These are phyloP conservation scores for Globisporangium cylindrosporum DNA, from an alignment of 352 stramenopile species.

Conservation along the genomic window DNA sequence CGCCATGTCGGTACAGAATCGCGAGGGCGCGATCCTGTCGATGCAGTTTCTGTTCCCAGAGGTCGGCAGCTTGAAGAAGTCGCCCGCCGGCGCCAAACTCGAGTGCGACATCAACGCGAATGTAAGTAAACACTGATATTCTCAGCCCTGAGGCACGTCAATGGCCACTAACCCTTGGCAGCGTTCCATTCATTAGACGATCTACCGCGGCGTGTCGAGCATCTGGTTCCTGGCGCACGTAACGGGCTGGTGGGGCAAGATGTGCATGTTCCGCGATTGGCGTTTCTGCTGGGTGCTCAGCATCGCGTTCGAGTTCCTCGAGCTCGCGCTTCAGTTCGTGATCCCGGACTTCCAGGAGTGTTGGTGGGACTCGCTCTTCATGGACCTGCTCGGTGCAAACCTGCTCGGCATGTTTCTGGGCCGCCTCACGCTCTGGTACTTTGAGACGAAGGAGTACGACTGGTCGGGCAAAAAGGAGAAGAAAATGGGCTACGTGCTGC, in stretches of 20 bases:
- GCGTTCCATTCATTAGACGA: slow-evolving; percentile 21
- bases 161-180: background rate
- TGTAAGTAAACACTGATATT: slow-evolving; percentile 17
- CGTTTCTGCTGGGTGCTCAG: slow-evolving; percentile 90
- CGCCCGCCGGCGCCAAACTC: slow-evolving; percentile 23
- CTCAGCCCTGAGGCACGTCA: background rate
- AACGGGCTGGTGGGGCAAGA: slow-evolving; percentile 90
- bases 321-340: slow-evolving; percentile 87
- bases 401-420: slow-evolving; percentile 87
- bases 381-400: slow-evolving; percentile 91
- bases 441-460: slow-evolving; percentile 89
- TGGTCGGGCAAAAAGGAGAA: slow-evolving; percentile 81
- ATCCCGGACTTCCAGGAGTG: slow-evolving; percentile 94
- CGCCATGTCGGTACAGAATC: slow-evolving; percentile 68
- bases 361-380: slow-evolving; percentile 93
- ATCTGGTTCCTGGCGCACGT: slow-evolving; percentile 88
- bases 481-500: slow-evolving; percentile 63
- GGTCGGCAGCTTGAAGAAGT: slow-evolving; percentile 44
- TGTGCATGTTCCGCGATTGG: slow-evolving; percentile 94
- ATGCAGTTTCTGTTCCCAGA: slow-evolving; percentile 80
- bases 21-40: slow-evolving; percentile 46
- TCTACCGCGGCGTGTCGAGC: slow-evolving; percentile 70
- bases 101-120: slow-evolving; percentile 67
- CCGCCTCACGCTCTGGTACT: slow-evolving; percentile 64
- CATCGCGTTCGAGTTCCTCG: slow-evolving; percentile 89